A percentile compares a stretch with the other conserved stretches of the same genome.
phyloP scores from a whole-genome alignment of 495 filamentous ascomycete species.

The Penicillium samsonianum region DNA sequence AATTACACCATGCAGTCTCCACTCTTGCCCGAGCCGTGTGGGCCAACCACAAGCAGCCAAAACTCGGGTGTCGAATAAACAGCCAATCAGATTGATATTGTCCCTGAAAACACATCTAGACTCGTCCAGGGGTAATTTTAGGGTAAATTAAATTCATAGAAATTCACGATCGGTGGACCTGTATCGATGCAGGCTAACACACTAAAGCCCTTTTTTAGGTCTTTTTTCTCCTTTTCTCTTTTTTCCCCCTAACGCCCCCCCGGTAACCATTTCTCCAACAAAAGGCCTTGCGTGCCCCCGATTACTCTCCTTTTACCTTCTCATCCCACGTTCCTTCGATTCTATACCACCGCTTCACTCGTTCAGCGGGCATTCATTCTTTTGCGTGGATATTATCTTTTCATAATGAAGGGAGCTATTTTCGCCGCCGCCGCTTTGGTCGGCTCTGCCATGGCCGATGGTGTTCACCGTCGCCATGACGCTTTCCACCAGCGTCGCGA shows the following conservation, averaged over 20 bases:
- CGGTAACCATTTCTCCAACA: slow-evolving; percentile 36
- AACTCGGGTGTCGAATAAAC: background rate
- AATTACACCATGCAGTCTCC: slow-evolving; percentile 10
- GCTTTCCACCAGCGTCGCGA: slow-evolving; percentile 54
- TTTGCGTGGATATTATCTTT: slow-evolving; percentile 30
- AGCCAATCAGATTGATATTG: slow-evolving; percentile 16
- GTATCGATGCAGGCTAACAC: background rate
- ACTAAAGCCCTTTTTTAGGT: slow-evolving; percentile 15
- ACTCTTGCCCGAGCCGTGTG: slow-evolving; percentile 32
- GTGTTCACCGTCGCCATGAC: slow-evolving; percentile 61
- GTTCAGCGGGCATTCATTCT: slow-evolving; percentile 91
- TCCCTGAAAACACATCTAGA: slow-evolving; percentile 28
- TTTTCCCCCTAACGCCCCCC: slow-evolving; percentile 38
- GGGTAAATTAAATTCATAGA: slow-evolving; percentile 9
- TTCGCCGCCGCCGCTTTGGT: slow-evolving; percentile 67
- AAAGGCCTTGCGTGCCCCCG: slow-evolving; percentile 54
- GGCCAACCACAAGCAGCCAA: slow-evolving; percentile 25
- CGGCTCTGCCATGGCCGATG: slow-evolving; percentile 61
- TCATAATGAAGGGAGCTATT: slow-evolving; percentile 69
- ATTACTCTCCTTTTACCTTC: slow-evolving; percentile 39
- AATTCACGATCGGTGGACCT: slow-evolving; percentile 30
- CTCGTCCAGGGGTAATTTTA: slow-evolving; percentile 15
- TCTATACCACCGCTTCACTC: slow-evolving; percentile 85
- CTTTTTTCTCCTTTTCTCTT: slow-evolving; percentile 29
- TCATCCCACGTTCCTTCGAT: slow-evolving; percentile 42